Conservation (phyloP, 2,329 filamentous ascomycete genomes). For the Talaromyces sp. region DNA sequence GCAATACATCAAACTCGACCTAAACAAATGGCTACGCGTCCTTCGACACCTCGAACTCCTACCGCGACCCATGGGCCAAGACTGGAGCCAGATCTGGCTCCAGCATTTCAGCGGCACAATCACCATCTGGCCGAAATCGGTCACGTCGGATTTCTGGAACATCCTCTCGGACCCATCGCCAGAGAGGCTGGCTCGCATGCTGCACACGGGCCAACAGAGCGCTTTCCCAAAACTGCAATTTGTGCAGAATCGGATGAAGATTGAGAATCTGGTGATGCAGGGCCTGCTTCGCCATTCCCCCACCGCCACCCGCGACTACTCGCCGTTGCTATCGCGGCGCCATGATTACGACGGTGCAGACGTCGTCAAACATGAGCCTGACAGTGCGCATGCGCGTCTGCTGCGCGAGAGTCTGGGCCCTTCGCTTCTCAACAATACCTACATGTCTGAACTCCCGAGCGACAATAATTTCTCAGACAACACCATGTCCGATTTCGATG, state of each 20-base stretch:
- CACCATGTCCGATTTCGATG: neutral
- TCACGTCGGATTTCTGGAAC: slow-evolving; percentile 72
- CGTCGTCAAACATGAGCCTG: neutral
- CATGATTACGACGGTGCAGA: slow-evolving; percentile 9
- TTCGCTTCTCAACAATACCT: neutral
- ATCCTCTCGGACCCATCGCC: slow-evolving; percentile 80
- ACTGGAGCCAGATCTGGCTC: slow-evolving; percentile 95
- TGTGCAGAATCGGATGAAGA: slow-evolving; percentile 75
- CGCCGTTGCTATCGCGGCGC: slow-evolving; percentile 25
- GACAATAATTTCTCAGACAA: neutral
- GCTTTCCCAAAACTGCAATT: slow-evolving; percentile 91
- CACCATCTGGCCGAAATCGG: slow-evolving; percentile 88
- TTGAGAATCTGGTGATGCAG: slow-evolving; percentile 64
- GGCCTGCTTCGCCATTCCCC: slow-evolving; percentile 40
- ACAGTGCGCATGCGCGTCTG: neutral
- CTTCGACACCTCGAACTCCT: slow-evolving; percentile 87
- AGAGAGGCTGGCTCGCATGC: slow-evolving; percentile 74
- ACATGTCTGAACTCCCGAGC: neutral
- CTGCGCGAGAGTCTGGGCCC: neutral
- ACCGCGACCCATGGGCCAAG: slow-evolving; percentile 82
- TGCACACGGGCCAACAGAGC: slow-evolving; percentile 82
- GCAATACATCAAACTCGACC: slow-evolving; percentile 91
- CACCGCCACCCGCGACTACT: slow-evolving; percentile 19
- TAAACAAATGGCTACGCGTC: slow-evolving; percentile 97
- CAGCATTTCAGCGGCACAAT: slow-evolving; percentile 92